Conservation (phyloP, 768 basidiomycete genomes). For the Pleurotus cornucopiae region DNA sequence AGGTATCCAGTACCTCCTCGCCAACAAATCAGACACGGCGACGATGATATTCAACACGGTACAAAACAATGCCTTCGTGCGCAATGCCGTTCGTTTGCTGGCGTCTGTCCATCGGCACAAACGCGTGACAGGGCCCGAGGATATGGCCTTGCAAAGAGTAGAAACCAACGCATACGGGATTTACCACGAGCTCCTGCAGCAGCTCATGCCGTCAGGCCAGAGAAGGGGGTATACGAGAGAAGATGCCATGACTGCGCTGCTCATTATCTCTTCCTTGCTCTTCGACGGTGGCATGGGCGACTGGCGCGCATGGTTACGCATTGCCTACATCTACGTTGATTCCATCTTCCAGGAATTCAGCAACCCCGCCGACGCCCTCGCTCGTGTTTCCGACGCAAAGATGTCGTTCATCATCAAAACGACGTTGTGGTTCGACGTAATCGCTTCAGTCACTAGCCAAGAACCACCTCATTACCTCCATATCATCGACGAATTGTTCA, state of each 20-base stretch:
- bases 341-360: slow-evolving; percentile 36
- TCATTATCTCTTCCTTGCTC: slow-evolving; percentile 73
- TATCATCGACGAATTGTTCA: slow-evolving; percentile 56
- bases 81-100: slow-evolving; percentile 61
- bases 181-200: neutral
- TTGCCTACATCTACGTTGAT: slow-evolving; percentile 55
- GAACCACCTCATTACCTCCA: slow-evolving; percentile 52
- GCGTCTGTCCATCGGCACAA: slow-evolving; percentile 48
- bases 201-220: neutral
- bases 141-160: slow-evolving; percentile 28
- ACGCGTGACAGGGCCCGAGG: slow-evolving; percentile 10
- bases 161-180: neutral
- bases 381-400: slow-evolving; percentile 35
- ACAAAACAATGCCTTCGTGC: slow-evolving; percentile 34
- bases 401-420: slow-evolving; percentile 77
- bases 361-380: slow-evolving; percentile 41
- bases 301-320: slow-evolving; percentile 66
- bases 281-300: slow-evolving; percentile 72
- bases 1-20: slow-evolving; percentile 66
- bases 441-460: slow-evolving; percentile 69
- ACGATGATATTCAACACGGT: slow-evolving; percentile 49
- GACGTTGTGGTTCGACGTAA: slow-evolving; percentile 84
- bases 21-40: slow-evolving; percentile 41
- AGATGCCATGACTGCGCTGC: slow-evolving; percentile 76
- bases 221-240: slow-evolving; percentile 27